phyloP scores from a whole-genome alignment of 345 rosid genomes.

The Punica granatum region DNA sequence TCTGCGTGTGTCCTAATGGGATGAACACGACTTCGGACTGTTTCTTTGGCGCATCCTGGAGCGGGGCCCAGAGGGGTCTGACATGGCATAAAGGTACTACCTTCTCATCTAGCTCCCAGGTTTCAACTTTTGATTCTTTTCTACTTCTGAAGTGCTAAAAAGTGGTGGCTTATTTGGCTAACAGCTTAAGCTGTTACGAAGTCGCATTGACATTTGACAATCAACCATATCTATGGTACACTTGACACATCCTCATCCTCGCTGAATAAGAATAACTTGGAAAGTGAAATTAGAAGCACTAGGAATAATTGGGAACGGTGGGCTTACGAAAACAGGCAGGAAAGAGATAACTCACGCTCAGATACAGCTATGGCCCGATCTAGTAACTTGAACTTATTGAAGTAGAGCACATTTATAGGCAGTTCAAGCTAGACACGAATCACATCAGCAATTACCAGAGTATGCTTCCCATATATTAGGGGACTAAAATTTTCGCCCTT shows the following conservation, averaged over 20 bases:
- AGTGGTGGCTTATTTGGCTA: neutral
- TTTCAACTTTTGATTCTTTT: neutral
- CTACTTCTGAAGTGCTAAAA: neutral
- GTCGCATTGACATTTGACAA: too few species aligned
- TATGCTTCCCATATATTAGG: neutral
- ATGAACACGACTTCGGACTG: constrained; percentile 60
- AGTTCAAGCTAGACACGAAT: neutral
- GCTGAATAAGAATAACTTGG: too few species aligned
- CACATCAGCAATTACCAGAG: neutral
- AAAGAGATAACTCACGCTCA: too few species aligned
- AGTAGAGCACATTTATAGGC: neutral
- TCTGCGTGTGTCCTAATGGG: constrained; percentile 69
- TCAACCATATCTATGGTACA: too few species aligned
- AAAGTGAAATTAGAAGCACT: too few species aligned
- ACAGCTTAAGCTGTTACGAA: too few species aligned
- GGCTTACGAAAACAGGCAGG: too few species aligned
- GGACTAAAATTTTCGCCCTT: neutral
- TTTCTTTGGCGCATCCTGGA: constrained; percentile 39
- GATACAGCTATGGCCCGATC: neutral
- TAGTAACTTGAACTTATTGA: neutral
- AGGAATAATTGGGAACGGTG: too few species aligned
- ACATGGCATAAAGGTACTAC: neutral
- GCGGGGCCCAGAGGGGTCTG: constrained; percentile 6
- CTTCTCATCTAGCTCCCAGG: neutral
- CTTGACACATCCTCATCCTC: too few species aligned